Base-by-base conservation (phyloP, 352 stramenopile species). In the Thraustochytrium sp. region DNA sequence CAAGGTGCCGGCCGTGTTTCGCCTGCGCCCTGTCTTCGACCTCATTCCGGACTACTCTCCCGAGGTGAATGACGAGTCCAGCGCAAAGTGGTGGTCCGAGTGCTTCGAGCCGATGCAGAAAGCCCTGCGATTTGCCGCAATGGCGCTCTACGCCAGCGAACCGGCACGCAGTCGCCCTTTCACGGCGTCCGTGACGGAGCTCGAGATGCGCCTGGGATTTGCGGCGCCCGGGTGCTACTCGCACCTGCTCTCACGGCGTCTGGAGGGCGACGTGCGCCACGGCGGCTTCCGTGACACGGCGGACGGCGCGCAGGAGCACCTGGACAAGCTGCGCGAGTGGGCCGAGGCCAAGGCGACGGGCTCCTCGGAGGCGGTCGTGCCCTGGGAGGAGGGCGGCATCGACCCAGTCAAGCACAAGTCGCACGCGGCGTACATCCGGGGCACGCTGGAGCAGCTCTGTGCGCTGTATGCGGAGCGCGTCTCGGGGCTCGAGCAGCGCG, bases 41-140 rank as follows among this genome's bases (percentile, higher is more conserved):
- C 21, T 68, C 31, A 44, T 80, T 13, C 68, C 46, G 11, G 53
- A 40, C 4, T 80, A 80, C 34, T 55, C 31, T n/a, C 13, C 68
- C 18, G 40, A 80, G 18, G 68, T 80, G n/a, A 21, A 55, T 23
- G 37, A 80, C 68, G 68, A 36, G 31, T 11, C 31, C 23, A 80
- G 53, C 5, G 11, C 9, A 34, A 16, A 34, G 26, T 80, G 68
- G 68, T 80, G 68, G 68, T 9, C 68, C 11, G 37, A 80, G 68
- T 72, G 59, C 40, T 80, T 80, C n/a, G 68, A 80, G 68, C 48
- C 31, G 16, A 80, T 80, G 68, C 68, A 80, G 51, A 13, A 13
- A 1, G 68, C 68, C 5, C 38, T 80, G 13, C 68, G 68, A 3
- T 9, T 23, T 3, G 34, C 36, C 16, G 59, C 59, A 26, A 11